These are phyloP conservation scores for Hericium coralloides DNA, from an alignment of 768 basidiomycete species.

Conservation along the genomic window DNA sequence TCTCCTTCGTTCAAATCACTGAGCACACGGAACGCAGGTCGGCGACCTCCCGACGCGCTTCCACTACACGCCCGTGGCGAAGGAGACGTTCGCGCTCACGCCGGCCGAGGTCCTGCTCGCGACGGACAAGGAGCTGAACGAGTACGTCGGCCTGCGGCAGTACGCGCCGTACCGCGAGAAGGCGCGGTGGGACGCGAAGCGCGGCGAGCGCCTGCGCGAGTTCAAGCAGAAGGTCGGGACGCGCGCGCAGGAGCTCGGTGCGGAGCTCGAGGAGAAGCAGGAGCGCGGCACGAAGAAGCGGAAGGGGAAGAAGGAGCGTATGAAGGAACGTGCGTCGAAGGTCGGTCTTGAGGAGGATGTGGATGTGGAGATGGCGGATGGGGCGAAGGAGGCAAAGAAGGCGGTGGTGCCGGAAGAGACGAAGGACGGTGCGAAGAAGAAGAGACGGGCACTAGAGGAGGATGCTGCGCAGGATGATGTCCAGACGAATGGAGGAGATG, in stretches of 20 bases:
- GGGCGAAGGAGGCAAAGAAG: neutral
- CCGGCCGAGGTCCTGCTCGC: conserved; percentile 87
- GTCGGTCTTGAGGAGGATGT: conserved; percentile 9
- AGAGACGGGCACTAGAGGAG: conserved; percentile 4
- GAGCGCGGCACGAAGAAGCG: conserved; percentile 21
- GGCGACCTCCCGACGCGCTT: conserved; percentile 89
- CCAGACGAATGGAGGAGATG: conserved; percentile 10
- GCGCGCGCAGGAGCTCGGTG: conserved; percentile 22
- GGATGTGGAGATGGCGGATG: neutral
- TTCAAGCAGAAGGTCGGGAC: conserved; percentile 54
- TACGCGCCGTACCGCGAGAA: conserved; percentile 80
- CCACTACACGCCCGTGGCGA: conserved; percentile 69
- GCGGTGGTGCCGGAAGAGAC: neutral
- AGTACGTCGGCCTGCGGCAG: conserved; percentile 83
- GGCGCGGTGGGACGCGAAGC: conserved; percentile 53
- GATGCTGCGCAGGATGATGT: conserved; percentile 5
- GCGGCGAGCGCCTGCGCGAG: conserved; percentile 60
- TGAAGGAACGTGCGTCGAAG: conserved; percentile 35
- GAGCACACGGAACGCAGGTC: conserved; percentile 40
- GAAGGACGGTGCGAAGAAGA: neutral
- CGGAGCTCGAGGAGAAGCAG: conserved; percentile 12
- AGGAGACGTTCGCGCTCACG: conserved; percentile 58
- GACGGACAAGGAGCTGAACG: conserved; percentile 87
- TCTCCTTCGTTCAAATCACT: neutral
- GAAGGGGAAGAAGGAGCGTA: conserved; percentile 67